These are phyloP conservation scores for Coniochaeta sp. DNA, from an alignment of 2,329 filamentous ascomycete species.

Conservation along the genomic window DNA sequence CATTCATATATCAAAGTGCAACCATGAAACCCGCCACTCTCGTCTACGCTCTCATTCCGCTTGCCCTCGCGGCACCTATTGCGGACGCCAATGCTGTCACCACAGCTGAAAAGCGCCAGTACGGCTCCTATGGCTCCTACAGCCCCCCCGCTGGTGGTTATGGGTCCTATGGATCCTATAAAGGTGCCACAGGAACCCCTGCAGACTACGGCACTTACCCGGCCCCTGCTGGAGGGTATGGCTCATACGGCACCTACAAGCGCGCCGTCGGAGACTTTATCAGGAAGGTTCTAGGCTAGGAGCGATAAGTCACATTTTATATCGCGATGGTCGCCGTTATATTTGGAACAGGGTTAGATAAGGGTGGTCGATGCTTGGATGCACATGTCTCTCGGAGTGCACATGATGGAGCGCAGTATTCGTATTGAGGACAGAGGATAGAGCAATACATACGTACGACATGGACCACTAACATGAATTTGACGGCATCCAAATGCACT, in stretches of 20 bases:
- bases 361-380: not conserved
- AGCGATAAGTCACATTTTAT: too few species aligned
- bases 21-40: not conserved
- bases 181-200: not conserved
- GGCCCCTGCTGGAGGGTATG: not conserved
- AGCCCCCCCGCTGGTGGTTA: not conserved
- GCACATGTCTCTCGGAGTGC: too few species aligned
- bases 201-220: not conserved
- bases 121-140: constrained; percentile 3
- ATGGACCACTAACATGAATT: too few species aligned
- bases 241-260: constrained; percentile 3
- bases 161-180: constrained; percentile 2
- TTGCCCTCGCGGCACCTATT: not conserved
- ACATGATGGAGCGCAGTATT: too few species aligned
- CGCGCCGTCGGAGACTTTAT: not conserved
- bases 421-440: too few species aligned
- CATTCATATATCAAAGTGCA: not conserved
- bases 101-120: not conserved
- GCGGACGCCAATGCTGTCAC: not conserved
- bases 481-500: too few species aligned
- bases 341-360: too few species aligned
- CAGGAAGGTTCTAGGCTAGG: not conserved
- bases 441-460: too few species aligned
- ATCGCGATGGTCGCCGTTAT: too few species aligned
- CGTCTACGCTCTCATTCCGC: not conserved